Base-by-base conservation (phyloP, 1,284 basidiomycete genomes). In the Apiotrichum sp. region DNA sequence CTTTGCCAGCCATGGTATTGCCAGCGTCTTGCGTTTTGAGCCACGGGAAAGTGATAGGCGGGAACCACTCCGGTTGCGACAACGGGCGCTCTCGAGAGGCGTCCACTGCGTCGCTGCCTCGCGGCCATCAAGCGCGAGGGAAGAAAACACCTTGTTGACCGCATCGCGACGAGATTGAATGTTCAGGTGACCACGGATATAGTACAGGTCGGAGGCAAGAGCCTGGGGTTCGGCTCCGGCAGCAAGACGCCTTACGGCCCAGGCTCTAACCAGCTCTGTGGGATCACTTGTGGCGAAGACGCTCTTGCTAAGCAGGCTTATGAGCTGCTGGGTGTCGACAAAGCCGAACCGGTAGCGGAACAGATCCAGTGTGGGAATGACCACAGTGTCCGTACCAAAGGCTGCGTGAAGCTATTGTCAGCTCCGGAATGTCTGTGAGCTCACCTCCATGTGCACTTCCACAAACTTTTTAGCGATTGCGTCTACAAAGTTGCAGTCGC, bases 391-490 rank as follows among this genome's bases (percentile, higher is more conserved):
- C 3, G 53, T 33, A 11, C 54, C 56, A 6, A 60, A 40, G 13
- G 52, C 56, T 9, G 63, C 65, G 35, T 63, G 62, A 6, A 68
- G 52, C 56, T 67, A 63, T 4, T 60, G 47, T 69, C 62, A 59
- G 31, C 10, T 39, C 32, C 16, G 52, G 3, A 48, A 33, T 14
- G 8, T 35, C 10, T 31, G 6, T 7, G 1, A 29, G 58, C 66
- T 58, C 53, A 73, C 70, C 55, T 73, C 69, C 36, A 66, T 63
- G 40, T 66, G 69, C 7, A 69, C 55, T 83, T 73, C 69, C 1
- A 63, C 62, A 4, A 72, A 52, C 39, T 68, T 66, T 32, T 51
- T 60, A 4, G 62, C 59, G 22, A 71, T 64, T 14, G 52, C 55
- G 32, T 71, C 71, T 0, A 68, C 61, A 2, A 63, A 33, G 42